Evolutionary conservation across 805 yeast species (phyloP).

Genomic region (Monosporozyma yasuniensis): DNA sequence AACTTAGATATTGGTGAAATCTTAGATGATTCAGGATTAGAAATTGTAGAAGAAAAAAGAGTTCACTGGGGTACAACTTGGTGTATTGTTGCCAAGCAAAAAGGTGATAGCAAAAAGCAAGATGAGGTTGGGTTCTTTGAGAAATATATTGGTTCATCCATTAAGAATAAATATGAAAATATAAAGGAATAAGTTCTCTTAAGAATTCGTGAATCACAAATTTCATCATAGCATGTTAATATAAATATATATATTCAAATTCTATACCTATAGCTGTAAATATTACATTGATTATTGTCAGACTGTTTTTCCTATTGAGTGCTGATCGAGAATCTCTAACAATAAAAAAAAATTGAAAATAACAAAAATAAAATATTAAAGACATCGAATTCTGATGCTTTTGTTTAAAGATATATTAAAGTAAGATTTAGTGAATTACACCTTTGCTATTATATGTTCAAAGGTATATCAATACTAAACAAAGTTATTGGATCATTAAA

Average conservation of each 20-base stretch:
- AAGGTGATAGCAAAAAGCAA: slow-evolving; percentile 46
- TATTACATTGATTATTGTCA: background rate
- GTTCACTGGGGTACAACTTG: slow-evolving; percentile 90
- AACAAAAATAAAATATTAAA: background rate
- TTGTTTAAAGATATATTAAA: background rate
- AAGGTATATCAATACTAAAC: background rate
- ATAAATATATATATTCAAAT: background rate
- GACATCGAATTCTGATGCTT: background rate
- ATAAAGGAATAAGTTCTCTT: slow-evolving; percentile 2
- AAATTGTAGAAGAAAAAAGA: slow-evolving; percentile 68
- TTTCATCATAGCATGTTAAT: background rate
- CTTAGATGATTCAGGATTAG: slow-evolving; percentile 74
- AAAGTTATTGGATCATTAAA: background rate
- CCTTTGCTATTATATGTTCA: background rate
- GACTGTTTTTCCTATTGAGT: background rate
- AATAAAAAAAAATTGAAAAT: background rate
- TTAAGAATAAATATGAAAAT: slow-evolving; percentile 1
- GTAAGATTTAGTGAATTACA: background rate
- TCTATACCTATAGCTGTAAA: background rate
- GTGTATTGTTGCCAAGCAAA: slow-evolving; percentile 67
- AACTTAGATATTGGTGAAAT: slow-evolving; percentile 87
- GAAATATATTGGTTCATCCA: slow-evolving; percentile 35
- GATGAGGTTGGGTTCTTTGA: slow-evolving; percentile 43
- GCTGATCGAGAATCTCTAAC: background rate
- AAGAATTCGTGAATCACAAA: background rate